Evolutionary conservation across 306 rosid genomes (phyloP), one percentile per base, ranked within the genome.

Genomic region (Datisca glomerata): DNA sequence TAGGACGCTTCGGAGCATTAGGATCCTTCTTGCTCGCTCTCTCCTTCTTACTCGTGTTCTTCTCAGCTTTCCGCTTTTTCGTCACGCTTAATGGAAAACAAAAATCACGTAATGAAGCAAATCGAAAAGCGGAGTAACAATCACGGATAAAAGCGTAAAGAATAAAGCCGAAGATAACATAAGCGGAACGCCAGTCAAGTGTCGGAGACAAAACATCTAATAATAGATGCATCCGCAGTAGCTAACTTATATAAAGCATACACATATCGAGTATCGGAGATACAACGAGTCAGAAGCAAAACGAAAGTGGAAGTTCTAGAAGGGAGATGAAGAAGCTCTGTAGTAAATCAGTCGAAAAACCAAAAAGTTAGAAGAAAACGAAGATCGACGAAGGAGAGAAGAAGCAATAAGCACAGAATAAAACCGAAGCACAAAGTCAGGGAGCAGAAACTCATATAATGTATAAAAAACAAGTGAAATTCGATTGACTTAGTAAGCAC

Each of bases 1-100:
- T 25, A 9, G 71, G 71, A 52, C 71, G 71, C 59, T 65, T 65
- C 10, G 71, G 66, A 47, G 71, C 71, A 33, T 58, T 21, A 12
- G 64, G 14, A 37, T 38, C 63, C 48, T 65, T 65, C 49, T 47
- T 64, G 39, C 14, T 43, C 15, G 59, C 49, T 41, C 43, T 65
- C 12, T 45, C 53, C 43, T 43, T 53, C 27, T 46, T 65, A 24
- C 54, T 27, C 17, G 49, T 40, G 27, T 33, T 65, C 45, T 15
- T 44, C 36, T 42, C 66, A 14, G 57, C 48, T 38, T 65, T 65
- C 24, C 61, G 33, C 18, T 57, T 38, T 46, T 53, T 65, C 57
- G 58, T 50, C 36, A 17, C 52, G 47, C 71, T 65, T 41, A 23
- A 10, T 13, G 12, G 17, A 31, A 31, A 8, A 3, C 0, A 31